phyloP scores from a whole-genome alignment of 495 filamentous ascomycete genomes.

The Penicillium tannophilum region DNA sequence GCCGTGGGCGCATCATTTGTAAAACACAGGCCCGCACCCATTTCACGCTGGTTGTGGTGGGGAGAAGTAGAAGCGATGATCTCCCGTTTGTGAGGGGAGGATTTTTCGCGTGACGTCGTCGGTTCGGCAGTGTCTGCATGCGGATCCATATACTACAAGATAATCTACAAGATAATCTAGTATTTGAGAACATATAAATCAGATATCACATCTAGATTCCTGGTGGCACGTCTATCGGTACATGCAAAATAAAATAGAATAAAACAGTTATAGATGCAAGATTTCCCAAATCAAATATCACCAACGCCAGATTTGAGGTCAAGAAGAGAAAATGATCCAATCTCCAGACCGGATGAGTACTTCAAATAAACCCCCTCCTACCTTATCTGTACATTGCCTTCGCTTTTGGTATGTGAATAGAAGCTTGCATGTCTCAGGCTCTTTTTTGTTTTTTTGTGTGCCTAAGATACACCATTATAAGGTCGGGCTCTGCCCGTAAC shows the following conservation, averaged over 20 bases:
- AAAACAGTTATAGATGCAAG: conserved; percentile 28
- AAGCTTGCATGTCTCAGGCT: conserved; percentile 2
- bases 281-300: conserved; percentile 26
- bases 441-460: conserved; percentile 1
- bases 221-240: conserved; percentile 34
- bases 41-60: conserved; percentile 28
- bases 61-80: conserved; percentile 26
- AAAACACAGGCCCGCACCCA: conserved; percentile 31
- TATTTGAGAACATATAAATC: conserved; percentile 4
- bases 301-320: conserved; percentile 27
- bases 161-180: background rate
- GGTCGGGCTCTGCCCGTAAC: conserved; percentile 19
- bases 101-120: conserved; percentile 51
- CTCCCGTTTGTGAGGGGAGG: conserved; percentile 27
- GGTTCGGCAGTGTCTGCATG: conserved; percentile 31
- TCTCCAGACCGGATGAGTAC: conserved; percentile 15
- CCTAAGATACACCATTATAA: conserved; percentile 15
- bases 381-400: conserved; percentile 32
- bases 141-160: conserved; percentile 12
- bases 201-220: conserved; percentile 33
- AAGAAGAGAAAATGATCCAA: conserved; percentile 21
- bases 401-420: conserved; percentile 23
- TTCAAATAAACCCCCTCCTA: conserved; percentile 10
- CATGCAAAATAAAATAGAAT: conserved; percentile 31
- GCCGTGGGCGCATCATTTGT: conserved; percentile 78